Base-by-base conservation (phyloP, 139 green algal species). In the Chlamydomonas incerta region DNA sequence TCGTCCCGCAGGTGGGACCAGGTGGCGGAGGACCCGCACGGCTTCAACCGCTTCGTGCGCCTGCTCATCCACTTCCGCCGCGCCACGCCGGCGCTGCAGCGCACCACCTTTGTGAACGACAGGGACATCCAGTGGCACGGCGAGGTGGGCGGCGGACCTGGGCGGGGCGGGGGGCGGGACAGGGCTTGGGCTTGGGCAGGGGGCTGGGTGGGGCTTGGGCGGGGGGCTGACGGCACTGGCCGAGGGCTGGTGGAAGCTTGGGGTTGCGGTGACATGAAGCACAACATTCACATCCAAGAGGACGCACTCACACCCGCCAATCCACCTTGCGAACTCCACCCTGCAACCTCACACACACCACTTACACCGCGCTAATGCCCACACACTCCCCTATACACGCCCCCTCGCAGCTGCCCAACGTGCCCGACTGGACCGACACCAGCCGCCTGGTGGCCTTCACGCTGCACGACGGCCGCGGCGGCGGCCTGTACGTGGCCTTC, bases 121-220 rank as follows among this genome's bases (percentile, higher is more conserved):
- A 80, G 88, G 15, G 92, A 96, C 67, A 90, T 99, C n/a, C 84
- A 96, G 62, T 99, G 96, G 96, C 96, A 99, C 81, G 97, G 97
- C 23, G 76, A 92, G 31, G 60, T 84, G 34, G 74, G 92, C 23
- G 28, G 72, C 57, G 20, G 11, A 29, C 60, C 31, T 50, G 58
- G 46, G 46, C 15, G 18, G 58, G 37, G 11, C 37, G 29, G 37
- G 6, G 46, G 63, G 77, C 35, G 41, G 37, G 10, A 52, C 21
- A 10, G 41, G 41, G 83, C 26, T 31, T 13, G 72, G 47, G 72
- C n/a, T n/a, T n/a, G n/a, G n/a, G n/a, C n/a, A n/a, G n/a, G n/a
- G n/a, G n/a, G n/a, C n/a, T n/a, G n/a, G n/a, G n/a, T n/a, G n/a
- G n/a, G n/a, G n/a, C n/a, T n/a, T n/a, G n/a, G n/a, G n/a, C n/a